These are phyloP conservation scores for Cardamine chenopodiifolia DNA, from an alignment of 345 rosid species.

Conservation along the genomic window DNA sequence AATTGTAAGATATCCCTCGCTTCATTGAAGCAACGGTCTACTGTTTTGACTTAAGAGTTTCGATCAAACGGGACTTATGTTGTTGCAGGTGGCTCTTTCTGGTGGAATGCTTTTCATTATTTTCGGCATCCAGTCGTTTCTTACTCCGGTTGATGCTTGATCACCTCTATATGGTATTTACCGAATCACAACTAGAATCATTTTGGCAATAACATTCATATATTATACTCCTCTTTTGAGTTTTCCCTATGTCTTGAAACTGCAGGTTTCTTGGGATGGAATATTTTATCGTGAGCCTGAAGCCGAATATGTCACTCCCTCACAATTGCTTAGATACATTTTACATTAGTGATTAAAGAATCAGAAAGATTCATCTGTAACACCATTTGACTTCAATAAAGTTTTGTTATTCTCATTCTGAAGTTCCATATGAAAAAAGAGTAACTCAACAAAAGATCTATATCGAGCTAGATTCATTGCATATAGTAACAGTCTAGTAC, in stretches of 20 bases:
- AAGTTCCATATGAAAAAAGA: constrained; percentile 2
- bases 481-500: constrained; percentile 37
- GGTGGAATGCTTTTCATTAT: constrained; percentile 86
- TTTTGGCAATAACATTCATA: not conserved
- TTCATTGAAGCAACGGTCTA: not conserved
- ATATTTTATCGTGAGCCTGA: not conserved
- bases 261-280: constrained; percentile 23
- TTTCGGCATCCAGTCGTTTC: constrained; percentile 89
- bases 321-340: constrained; percentile 21
- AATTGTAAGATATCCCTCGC: constrained; percentile 44
- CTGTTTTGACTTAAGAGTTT: not conserved
- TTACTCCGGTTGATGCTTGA: constrained; percentile 56
- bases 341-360: constrained; percentile 7
- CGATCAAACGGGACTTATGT: constrained; percentile 1
- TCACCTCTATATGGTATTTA: constrained; percentile 42
- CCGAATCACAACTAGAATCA: not conserved
- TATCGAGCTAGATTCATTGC: constrained; percentile 17
- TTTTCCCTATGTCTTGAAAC: not conserved
- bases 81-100: constrained; percentile 74
- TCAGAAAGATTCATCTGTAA: constrained; percentile 22
- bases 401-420: constrained; percentile 23
- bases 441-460: constrained; percentile 19
- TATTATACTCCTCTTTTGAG: not conserved
- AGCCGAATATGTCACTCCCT: not conserved
- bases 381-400: constrained; percentile 28